Base-by-base conservation (phyloP, 192 early-diverging fungal genomes). In the Paraglomus brasilianum region DNA sequence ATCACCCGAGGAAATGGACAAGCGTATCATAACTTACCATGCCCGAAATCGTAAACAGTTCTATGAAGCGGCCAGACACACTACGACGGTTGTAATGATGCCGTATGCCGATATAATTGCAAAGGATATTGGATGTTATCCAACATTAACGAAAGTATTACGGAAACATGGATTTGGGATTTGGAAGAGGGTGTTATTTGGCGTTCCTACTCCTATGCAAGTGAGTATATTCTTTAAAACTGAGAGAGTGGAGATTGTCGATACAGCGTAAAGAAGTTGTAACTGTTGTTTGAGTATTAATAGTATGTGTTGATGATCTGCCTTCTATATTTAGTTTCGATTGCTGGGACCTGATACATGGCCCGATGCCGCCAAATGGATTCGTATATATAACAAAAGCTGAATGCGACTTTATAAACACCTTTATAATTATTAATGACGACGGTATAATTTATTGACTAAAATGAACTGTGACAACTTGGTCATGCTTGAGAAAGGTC, bases 71-170 rank as follows among this genome's bases (percentile, higher is more conserved):
- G 51, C 83, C 21, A 57, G 85, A 45, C 83, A 83, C 55, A 85
- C 83, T 0, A 82, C 86, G 36, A 74, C 83, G 51, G 76, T 81
- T 36, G 81, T 86, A 40, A 78, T 60, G 5, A 50, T 72, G 1
- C 19, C 71, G 13, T 84, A 81, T 51, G 74, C 74, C 57, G 86
- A 86, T 57, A 50, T 74, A 14, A 42, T 87, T 22, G 80, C 82
- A 0, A 70, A 46, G 10, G 43, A 53, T 17, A 73, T 83, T 22
- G 82, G 83, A 8, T 82, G 81, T 50, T 74, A 77, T 30, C 84
- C 84, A 8, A 74, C 72, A 30, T 42, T 75, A 38, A 63, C 72
- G 50, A 72, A 64, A 69, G 41, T 81, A 4, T 58, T 80, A 51
- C 10, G 5, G 9, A 50, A 52, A 15, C 77, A 51, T 67, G 78